These are phyloP conservation scores for Verticillium nonalfalfae DNA, from an alignment of 2,329 filamentous ascomycete genomes.

Conservation along the genomic window DNA sequence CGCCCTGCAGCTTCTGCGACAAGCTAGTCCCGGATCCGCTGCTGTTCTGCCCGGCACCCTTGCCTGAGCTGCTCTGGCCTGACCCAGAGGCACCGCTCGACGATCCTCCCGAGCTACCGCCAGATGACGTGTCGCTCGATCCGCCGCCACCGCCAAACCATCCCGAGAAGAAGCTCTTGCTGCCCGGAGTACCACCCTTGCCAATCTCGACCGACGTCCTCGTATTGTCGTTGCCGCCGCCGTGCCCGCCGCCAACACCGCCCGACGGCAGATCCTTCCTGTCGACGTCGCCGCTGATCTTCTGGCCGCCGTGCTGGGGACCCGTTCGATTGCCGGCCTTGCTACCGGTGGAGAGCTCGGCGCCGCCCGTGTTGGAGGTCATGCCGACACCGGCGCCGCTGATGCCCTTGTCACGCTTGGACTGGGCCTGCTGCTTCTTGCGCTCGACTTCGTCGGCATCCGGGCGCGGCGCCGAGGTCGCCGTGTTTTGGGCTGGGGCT, in stretches of 20 bases:
- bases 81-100: neutral
- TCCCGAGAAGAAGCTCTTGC: neutral
- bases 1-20: slow-evolving; percentile 10
- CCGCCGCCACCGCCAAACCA: neutral
- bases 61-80: neutral
- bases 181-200: neutral
- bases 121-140: neutral
- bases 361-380: slow-evolving; percentile 21
- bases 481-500: slow-evolving; percentile 3
- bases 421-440: slow-evolving; percentile 13
- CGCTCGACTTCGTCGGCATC: slow-evolving; percentile 4
- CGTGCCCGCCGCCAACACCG: slow-evolving; percentile 23
- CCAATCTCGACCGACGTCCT: neutral
- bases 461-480: slow-evolving; percentile 2
- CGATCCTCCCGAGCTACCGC: neutral
- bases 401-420: slow-evolving; percentile 22
- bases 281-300: slow-evolving; percentile 11
- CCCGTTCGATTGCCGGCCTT: slow-evolving; percentile 11
- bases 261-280: slow-evolving; percentile 24
- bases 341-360: slow-evolving; percentile 17
- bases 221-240: slow-evolving; percentile 19
- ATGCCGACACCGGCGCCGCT: slow-evolving; percentile 23
- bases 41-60: neutral
- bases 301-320: slow-evolving; percentile 13
- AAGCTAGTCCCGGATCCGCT: neutral